phyloP scores from a whole-genome alignment of 2,329 filamentous ascomycete species.

The Cercospora sojina region DNA sequence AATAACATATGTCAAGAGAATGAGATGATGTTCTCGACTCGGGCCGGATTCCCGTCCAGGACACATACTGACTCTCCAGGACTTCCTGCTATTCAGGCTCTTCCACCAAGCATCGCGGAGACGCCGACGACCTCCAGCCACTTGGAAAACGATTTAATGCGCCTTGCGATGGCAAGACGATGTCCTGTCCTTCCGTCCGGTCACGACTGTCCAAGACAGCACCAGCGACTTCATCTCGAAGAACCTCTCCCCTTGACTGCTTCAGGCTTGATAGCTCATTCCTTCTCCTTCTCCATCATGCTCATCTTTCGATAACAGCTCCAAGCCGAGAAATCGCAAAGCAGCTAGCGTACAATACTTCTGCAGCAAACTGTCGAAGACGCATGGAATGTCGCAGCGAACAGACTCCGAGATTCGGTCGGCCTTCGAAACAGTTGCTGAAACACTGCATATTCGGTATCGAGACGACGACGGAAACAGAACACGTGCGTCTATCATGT shows the following conservation, averaged over 20 bases:
- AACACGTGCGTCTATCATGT: neutral
- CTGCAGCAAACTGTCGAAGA: neutral
- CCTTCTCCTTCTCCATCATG: neutral
- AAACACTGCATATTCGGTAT: neutral
- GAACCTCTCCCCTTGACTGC: neutral
- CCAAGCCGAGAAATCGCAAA: neutral
- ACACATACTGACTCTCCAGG: neutral
- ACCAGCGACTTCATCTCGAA: neutral
- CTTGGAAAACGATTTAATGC: no score
- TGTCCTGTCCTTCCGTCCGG: neutral
- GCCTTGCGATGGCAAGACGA: neutral
- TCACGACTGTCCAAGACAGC: neutral
- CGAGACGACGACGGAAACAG: neutral
- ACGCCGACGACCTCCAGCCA: neutral
- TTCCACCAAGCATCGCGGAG: neutral
- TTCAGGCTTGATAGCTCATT: neutral
- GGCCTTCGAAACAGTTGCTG: neutral
- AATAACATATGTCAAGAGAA: neutral
- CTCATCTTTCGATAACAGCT: neutral
- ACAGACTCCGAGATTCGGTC: neutral
- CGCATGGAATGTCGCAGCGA: neutral
- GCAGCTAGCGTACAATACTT: no score
- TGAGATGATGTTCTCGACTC: neutral
- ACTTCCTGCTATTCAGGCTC: neutral
- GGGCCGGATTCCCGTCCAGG: neutral